phyloP scores from a whole-genome alignment of 306 rosid genomes.

The Argentina anserina region DNA sequence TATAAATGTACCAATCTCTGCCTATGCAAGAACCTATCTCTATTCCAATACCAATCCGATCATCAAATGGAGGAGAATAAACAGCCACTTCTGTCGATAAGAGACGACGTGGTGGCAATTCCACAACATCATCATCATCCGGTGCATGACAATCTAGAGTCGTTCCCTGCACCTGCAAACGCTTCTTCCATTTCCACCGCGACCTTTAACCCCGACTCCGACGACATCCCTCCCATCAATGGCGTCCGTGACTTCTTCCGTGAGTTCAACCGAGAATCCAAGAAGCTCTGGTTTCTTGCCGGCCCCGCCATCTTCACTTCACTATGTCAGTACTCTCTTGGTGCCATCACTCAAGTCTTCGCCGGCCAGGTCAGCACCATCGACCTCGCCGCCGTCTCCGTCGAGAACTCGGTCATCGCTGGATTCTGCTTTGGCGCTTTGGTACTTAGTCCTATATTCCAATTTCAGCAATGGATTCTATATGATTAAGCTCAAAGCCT shows the following conservation, averaged over 20 bases:
- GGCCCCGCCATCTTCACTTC: constrained; percentile 91
- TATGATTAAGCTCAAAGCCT: not conserved
- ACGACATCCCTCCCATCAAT: constrained; percentile 59
- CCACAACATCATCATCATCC: not conserved
- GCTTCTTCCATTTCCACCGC: constrained; percentile 19
- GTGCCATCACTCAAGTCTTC: constrained; percentile 74
- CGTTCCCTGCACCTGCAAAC: constrained; percentile 22
- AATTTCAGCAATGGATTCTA: not conserved
- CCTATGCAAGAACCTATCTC: not conserved
- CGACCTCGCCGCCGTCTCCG: constrained; percentile 77
- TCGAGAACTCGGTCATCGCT: constrained; percentile 89
- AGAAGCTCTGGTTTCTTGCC: constrained; percentile 86
- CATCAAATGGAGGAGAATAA: constrained; percentile 24
- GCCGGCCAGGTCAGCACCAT: constrained; percentile 77
- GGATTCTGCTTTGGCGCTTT: constrained; percentile 77
- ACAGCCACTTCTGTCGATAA: constrained; percentile 25
- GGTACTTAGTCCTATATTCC: constrained; percentile 31
- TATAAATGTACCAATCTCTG: not conserved
- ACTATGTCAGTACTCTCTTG: constrained; percentile 79
- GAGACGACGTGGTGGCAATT: not conserved
- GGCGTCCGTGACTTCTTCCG: not conserved
- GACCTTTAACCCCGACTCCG: constrained; percentile 42
- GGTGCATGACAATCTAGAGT: constrained; percentile 3
- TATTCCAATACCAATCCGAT: not conserved
- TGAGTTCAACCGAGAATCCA: not conserved